Percentiles rank a stretch among this genome's conserved stretches.
Conservation (phyloP, 306 rosid species). For the Vicia sativa region DNA sequence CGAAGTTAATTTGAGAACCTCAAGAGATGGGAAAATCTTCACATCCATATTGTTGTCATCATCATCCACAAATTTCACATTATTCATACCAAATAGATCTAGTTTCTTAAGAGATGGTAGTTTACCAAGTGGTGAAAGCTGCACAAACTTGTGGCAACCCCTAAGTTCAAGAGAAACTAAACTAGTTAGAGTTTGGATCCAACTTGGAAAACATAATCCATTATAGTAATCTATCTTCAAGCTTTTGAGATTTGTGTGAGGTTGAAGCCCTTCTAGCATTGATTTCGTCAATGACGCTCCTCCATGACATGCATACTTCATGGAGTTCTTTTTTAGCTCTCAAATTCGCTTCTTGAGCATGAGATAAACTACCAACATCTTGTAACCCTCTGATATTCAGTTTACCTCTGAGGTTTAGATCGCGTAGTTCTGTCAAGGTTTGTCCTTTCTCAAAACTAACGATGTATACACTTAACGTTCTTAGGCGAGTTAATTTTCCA, state of each 20-base stretch:
- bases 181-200: neutral
- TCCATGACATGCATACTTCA: neutral
- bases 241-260: conserved; percentile 7
- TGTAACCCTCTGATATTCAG: neutral
- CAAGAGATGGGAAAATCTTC: conserved; percentile 15
- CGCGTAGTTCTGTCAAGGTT: conserved; percentile 3
- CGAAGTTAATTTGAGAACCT: fast-evolving
- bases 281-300: neutral
- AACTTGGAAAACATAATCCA: neutral
- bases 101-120: conserved; percentile 1
- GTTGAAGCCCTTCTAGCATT: conserved; percentile 2
- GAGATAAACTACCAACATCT: neutral
- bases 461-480: conserved; percentile 9
- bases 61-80: neutral
- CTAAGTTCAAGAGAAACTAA: neutral
- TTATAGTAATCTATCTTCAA: neutral
- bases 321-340: neutral
- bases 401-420: neutral
- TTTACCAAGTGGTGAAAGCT: neutral
- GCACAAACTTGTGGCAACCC: neutral
- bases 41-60: neutral
- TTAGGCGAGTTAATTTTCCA: neutral
- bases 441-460: neutral
- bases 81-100: fast-evolving
- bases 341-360: conserved; percentile 8